These are phyloP conservation scores for Cystobasidium pallidum DNA, from an alignment of 1,284 basidiomycete species.

Conservation along the genomic window DNA sequence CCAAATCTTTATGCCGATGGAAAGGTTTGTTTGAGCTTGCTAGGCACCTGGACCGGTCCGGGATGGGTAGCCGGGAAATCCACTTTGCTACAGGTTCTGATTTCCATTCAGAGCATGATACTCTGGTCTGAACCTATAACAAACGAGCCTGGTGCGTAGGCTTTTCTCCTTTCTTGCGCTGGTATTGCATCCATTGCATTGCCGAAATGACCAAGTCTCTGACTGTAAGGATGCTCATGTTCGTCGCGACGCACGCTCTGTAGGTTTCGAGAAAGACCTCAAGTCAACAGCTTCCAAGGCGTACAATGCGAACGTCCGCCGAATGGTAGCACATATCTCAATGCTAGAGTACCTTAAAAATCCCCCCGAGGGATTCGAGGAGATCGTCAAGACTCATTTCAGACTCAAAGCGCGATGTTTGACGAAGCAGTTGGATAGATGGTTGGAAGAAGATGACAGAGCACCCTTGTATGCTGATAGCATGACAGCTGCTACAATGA, in stretches of 20 bases:
- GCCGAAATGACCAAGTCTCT: too few relatives aligned
- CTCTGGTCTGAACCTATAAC: slow-evolving; percentile 83
- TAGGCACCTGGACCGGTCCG: slow-evolving; percentile 82
- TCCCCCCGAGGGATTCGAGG: slow-evolving; percentile 77
- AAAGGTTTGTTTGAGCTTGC: slow-evolving; percentile 84
- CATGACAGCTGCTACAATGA: slow-evolving; percentile 1
- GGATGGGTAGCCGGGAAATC: slow-evolving; percentile 85
- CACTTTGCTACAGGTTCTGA: slow-evolving; percentile 77
- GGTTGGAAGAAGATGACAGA: slow-evolving; percentile 73
- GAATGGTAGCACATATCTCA: slow-evolving; percentile 84
- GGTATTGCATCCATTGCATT: too few relatives aligned
- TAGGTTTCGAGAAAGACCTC: slow-evolving; percentile 65
- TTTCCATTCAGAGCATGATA: slow-evolving; percentile 94
- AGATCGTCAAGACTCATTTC: slow-evolving; percentile 85
- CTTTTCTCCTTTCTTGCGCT: not conserved
- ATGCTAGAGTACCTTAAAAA: slow-evolving; percentile 81
- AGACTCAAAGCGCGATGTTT: slow-evolving; percentile 76
- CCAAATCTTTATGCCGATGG: slow-evolving; percentile 87
- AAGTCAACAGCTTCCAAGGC: slow-evolving; percentile 60
- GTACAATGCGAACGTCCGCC: slow-evolving; percentile 73
- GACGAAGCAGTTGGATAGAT: slow-evolving; percentile 73
- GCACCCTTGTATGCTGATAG: slow-evolving; percentile 58
- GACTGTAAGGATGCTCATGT: not conserved
- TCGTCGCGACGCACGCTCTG: too few relatives aligned
- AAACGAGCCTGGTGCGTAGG: slow-evolving; percentile 70